Percentiles rank a stretch among this genome's conserved stretches.
Conservation (phyloP, 202 grass and related monocot genomes). For the Setaria viridis region DNA sequence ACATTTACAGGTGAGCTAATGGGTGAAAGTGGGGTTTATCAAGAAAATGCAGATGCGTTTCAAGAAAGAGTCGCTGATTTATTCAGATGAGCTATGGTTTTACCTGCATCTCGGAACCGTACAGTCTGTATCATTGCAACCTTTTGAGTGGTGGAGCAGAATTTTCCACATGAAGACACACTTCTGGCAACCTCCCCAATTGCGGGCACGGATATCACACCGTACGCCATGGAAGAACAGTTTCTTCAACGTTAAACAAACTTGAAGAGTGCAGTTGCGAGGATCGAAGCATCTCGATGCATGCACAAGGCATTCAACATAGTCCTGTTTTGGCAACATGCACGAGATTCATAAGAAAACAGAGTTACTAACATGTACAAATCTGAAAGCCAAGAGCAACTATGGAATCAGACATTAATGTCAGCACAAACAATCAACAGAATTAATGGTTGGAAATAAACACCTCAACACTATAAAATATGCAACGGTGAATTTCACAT, state of each 20-base stretch:
- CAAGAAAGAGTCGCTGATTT: not conserved
- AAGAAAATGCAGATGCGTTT: not conserved
- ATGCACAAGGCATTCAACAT: constrained; percentile 63
- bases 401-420: not conserved
- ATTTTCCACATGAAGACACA: constrained; percentile 75
- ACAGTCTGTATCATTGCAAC: constrained; percentile 36
- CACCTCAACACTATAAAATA: not conserved
- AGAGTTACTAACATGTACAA: not conserved
- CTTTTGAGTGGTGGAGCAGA: constrained; percentile 47
- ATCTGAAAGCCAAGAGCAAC: constrained; percentile 23
- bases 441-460: constrained; percentile 8
- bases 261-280: constrained; percentile 43
- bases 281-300: constrained; percentile 61
- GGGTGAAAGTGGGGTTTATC: not conserved
- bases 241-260: constrained; percentile 59
- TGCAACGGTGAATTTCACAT: not conserved
- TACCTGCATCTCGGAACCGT: constrained; percentile 60
- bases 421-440: not conserved
- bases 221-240: constrained; percentile 67
- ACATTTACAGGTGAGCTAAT: not conserved
- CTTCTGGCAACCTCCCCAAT: constrained; percentile 51
- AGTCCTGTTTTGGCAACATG: constrained; percentile 58
- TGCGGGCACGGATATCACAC: constrained; percentile 47
- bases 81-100: constrained; percentile 29
- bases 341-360: constrained; percentile 27